A percentile compares a stretch with the other conserved stretches of the same genome.
These are phyloP conservation scores for Suillus plorans DNA, from an alignment of 768 basidiomycete genomes.

Conservation along the genomic window DNA sequence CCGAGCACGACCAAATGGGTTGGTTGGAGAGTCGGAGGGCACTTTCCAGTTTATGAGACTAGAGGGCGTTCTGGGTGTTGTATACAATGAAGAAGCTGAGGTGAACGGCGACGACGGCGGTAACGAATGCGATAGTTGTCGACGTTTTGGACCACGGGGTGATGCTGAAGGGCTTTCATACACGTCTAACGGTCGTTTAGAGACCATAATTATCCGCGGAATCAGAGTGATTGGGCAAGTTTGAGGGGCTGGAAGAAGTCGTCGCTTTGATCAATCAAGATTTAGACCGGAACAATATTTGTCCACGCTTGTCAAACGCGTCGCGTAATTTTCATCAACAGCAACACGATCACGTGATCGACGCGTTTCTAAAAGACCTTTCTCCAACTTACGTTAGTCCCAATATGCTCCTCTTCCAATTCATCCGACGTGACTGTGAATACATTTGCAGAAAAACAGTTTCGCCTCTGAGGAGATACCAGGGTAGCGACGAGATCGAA, in stretches of 20 bases:
- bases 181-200: conserved; percentile 31
- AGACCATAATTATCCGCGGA: conserved; percentile 13
- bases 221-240: not conserved
- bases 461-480: no score
- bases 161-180: conserved; percentile 28
- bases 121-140: conserved; percentile 18
- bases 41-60: conserved; percentile 36
- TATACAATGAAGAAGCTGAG: conserved; percentile 23
- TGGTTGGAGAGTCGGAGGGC: conserved; percentile 68
- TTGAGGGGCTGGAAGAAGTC: not conserved
- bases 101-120: conserved; percentile 30
- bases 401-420: not conserved
- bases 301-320: conserved; percentile 5
- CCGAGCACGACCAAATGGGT: conserved; percentile 64
- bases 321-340: conserved; percentile 13
- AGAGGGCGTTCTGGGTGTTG: conserved; percentile 37
- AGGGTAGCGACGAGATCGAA: no score
- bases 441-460: no score
- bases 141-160: conserved; percentile 29
- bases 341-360: conserved; percentile 13
- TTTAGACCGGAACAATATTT: not conserved
- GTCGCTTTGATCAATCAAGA: not conserved
- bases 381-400: no score
- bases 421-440: not conserved
- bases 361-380: not conserved